Base-by-base conservation (phyloP, 164 flowering plant genomes). In the Piper longum region DNA sequence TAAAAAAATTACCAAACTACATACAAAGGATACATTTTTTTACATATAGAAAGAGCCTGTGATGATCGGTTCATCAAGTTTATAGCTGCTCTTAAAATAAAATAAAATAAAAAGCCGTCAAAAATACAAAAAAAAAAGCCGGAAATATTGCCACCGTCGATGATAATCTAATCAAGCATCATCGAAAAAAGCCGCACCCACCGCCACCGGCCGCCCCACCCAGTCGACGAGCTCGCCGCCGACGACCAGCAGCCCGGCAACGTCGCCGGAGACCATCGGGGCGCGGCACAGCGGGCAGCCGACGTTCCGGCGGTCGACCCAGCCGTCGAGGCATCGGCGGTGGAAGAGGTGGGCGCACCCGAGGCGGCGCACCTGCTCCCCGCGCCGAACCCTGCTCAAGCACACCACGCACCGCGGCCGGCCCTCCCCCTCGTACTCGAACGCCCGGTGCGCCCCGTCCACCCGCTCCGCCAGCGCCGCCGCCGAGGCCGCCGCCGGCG, bases 281-380 rank as follows among this genome's bases (percentile, higher is more conserved):
- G 78, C 72, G 9, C 96, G 81, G 61, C 96, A 89, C 7, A 89
- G 82, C 7, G 96, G 96, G 72, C 96, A 89, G 56, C 59, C 80
- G 67, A 83, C 75, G 66, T 85, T 80, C 60, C 70, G 77, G 54
- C 76, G 82, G 63, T 73, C 75, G 13, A 89, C 75, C 93, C 96
- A 89, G 2, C 88, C 88, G 43, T 87, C 93, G 58, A 89, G 74
- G 75, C 93, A 89, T 16, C 63, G 69, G 67, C 74, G 79, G 54
- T 89, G 96, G 60, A 89, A 89, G 36, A 85, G 83, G 69, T 89
- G 96, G 65, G 83, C 56, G 70, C 96, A 89, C 19, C 68, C 74
- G 43, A 89, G 78, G 76, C 54, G 72, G 56, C 89, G 81, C 66
- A 85, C 86, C 59, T 40, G 71, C 18, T 85, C 86, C 4, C 96